Base-by-base conservation (phyloP, 345 rosid species). In the Salix caprea region DNA sequence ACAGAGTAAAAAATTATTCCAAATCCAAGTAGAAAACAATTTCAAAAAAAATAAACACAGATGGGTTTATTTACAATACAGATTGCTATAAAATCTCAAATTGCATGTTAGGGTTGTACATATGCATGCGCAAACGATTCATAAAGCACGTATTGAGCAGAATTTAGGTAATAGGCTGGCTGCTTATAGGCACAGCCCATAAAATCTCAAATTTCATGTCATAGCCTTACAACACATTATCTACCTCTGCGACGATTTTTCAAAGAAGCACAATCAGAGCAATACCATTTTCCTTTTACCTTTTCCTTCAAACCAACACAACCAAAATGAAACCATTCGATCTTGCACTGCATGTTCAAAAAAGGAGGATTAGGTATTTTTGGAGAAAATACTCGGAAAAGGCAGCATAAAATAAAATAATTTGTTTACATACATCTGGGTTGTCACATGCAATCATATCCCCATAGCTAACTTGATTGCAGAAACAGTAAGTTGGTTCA, bases 401-500 rank as follows among this genome's bases (percentile, higher is more conserved):
- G 14, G 23, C 21, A 52, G 37, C 37, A 36, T 36, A 21, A 39
- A 3, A 11, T 26, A 42, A 19, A 64, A 30, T 68, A 74, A 74
- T 11, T 39, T n/a, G n/a, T 30, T 36, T 5, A 83, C 91, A 24
- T 82, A 93, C 99, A 75, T 88, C 85, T 7, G 92, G 91, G 79
- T 96, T 96, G 84, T 96, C 98, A 56, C 99, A 96, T 0, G 98
- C 99, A 46, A 96, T 81, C 97, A 96, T 96, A 87, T 93, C 98
- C 54, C 99, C 99, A 1, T 84, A 96, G 88, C 99, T 96, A 62
- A 93, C 97, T 92, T 96, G 96, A 80, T 93, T 90, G 91, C 97
- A 93, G 78, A 86, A 80, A 83, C 99, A 93, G 79, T 96, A 96
- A 16, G 98, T 93, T 54, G 98, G 98, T 72, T 96, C 98, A 78